Base-by-base conservation (phyloP, 2,329 filamentous ascomycete genomes). In the Paraphaeosphaeria minitans region DNA sequence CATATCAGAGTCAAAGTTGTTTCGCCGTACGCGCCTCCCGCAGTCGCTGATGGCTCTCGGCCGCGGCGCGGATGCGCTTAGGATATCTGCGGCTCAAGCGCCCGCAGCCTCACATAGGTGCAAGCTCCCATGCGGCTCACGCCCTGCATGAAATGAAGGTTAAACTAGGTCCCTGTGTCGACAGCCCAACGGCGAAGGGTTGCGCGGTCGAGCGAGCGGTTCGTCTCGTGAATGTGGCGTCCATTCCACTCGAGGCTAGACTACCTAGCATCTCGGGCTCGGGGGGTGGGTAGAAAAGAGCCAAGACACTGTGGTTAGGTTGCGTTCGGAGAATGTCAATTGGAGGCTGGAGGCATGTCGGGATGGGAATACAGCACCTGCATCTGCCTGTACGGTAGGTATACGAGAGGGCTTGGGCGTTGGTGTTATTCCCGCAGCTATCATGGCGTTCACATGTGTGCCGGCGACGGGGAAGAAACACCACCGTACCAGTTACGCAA, bases 21-120 rank as follows among this genome's bases (percentile, higher is more conserved):
- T 14, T 52, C 42, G 35, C 41, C 51, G 51, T 45, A 53, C 51
- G 41, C 41, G 41, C 31, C 39, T 35, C 41, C 33, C 19, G 46
- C 6, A 35, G 19, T 49, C 24, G 39, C n/a, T 3, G 31, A 13
- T 52, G 42, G 21, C n/a, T 48, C 43, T 48, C 53, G 43, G 53
- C 53, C 43, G 53, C 45, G 53, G 21, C 4, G 24, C 41, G 41
- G 52, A 42, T 39, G 37, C 42, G 27, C 39, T 19, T 41, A 29
- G 41, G 51, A 29, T 24, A 14, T 16, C 14, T 13, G 50, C 39
- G 24, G 27, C 21, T 21, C 14, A 21, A 46, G 33, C 31, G 31
- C 12, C 12, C 42, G 22, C 27, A 48, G 37, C 53, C 45, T 48
- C 53, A 46, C 39, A 37, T 35, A 29, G n/a, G n/a, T n/a, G n/a